phyloP scores from a whole-genome alignment of 2,329 filamentous ascomycete genomes.

The Orbilia javanica region DNA sequence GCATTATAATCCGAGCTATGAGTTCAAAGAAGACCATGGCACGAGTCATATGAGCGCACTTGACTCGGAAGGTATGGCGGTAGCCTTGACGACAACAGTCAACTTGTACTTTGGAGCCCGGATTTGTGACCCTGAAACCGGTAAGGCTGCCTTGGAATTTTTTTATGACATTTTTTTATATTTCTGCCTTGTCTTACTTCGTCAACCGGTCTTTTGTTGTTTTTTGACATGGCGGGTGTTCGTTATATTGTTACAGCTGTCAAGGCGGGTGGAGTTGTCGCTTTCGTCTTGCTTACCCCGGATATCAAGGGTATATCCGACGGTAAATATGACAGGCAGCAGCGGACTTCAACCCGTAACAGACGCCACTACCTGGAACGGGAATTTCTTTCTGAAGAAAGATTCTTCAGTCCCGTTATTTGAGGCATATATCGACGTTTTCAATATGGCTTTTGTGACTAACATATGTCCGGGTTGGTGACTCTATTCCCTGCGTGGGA shows the following conservation, averaged over 20 bases:
- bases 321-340: conserved; percentile 56
- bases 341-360: conserved; percentile 20
- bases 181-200: not conserved
- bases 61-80: conserved; percentile 61
- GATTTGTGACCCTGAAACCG: conserved; percentile 60
- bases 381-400: conserved; percentile 22
- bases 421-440: conserved; percentile 37
- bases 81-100: conserved; percentile 61
- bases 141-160: conserved; percentile 36
- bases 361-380: not conserved
- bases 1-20: conserved; percentile 62
- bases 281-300: conserved; percentile 47
- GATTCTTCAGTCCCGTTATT: conserved; percentile 5
- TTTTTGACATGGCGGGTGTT: conserved; percentile 23
- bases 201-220: not conserved
- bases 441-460: conserved; percentile 5
- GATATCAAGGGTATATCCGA: conserved; percentile 43
- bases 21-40: conserved; percentile 60
- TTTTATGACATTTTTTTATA: not conserved
- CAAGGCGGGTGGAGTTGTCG: conserved; percentile 56
- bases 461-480: conserved; percentile 33
- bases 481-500: not conserved
- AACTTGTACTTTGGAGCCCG: conserved; percentile 62
- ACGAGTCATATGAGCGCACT: conserved; percentile 61
- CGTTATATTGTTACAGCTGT: conserved; percentile 40